Evolutionary conservation across 1,139 yeast genomes (phyloP).

Genomic region (Yamadazyma diddensiae): DNA sequence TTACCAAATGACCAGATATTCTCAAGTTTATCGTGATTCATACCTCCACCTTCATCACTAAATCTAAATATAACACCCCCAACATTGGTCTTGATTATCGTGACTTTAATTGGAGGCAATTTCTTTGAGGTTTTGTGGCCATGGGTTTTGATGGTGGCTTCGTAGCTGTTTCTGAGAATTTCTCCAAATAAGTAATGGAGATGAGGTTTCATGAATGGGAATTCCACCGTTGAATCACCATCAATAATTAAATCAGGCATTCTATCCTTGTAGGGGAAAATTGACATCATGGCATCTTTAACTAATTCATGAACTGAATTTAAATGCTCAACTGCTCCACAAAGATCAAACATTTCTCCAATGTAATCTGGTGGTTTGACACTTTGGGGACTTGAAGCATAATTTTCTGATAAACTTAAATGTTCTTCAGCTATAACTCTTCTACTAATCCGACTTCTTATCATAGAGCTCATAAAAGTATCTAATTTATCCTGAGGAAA

Average conservation of each 20-base stretch:
- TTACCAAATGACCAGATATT: slow-evolving; percentile 86
- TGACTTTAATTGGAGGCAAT: slow-evolving; percentile 69
- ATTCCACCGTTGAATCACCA: slow-evolving; percentile 60
- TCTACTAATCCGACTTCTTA: slow-evolving; percentile 84
- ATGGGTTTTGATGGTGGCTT: slow-evolving; percentile 62
- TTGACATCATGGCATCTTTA: slow-evolving; percentile 39
- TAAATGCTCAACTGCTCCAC: slow-evolving; percentile 73
- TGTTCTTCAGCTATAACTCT: slow-evolving; percentile 91
- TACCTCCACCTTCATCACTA: slow-evolving; percentile 90
- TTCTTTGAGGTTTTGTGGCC: slow-evolving; percentile 25
- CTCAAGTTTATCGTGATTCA: slow-evolving; percentile 52
- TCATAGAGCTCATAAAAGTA: slow-evolving; percentile 66
- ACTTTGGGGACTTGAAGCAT: slow-evolving; percentile 40
- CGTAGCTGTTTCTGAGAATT: slow-evolving; percentile 77
- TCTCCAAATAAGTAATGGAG: slow-evolving; percentile 84
- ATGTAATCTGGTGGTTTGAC: slow-evolving; percentile 64
- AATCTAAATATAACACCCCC: slow-evolving; percentile 73
- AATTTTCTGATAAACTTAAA: slow-evolving; percentile 68
- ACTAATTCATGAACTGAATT: slow-evolving; percentile 50
- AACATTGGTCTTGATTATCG: slow-evolving; percentile 64
- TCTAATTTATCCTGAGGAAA: slow-evolving; percentile 67
- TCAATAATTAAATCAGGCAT: slow-evolving; percentile 76
- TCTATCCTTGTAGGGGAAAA: slow-evolving; percentile 50
- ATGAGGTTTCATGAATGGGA: slow-evolving; percentile 85
- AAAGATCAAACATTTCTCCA: slow-evolving; percentile 81